Percentiles rank a stretch among this genome's conserved stretches.
Evolutionary conservation across 805 yeast species (phyloP).

Genomic region (Metschnikowia vanudenii): DNA sequence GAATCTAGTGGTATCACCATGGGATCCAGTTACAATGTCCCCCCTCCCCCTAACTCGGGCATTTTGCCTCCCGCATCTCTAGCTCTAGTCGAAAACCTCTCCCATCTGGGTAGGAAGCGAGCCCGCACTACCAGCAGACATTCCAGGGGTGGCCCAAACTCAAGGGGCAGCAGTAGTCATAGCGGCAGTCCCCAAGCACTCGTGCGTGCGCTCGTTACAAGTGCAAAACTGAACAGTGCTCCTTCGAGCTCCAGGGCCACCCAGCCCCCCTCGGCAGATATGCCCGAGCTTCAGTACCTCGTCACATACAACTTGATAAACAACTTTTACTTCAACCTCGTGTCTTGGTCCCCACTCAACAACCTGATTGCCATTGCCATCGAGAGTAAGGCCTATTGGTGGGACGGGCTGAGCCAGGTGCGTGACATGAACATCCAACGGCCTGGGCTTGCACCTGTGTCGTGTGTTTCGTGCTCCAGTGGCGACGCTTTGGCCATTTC

Average conservation of each 20-base stretch:
- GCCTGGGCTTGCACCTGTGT: constrained; percentile 31
- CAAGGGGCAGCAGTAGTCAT: constrained; percentile 1
- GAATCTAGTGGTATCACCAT: no score
- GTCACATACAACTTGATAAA: constrained; percentile 50
- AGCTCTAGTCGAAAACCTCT: not conserved
- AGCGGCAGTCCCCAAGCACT: constrained; percentile 8
- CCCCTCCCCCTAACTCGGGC: no score
- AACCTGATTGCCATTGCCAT: constrained; percentile 65
- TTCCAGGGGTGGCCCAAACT: no score
- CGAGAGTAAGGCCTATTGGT: constrained; percentile 54
- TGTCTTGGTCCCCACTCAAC: constrained; percentile 63
- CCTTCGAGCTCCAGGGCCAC: not conserved
- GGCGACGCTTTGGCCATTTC: constrained; percentile 53
- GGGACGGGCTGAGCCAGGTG: constrained; percentile 49
- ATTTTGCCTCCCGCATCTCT: no score
- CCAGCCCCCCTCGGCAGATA: not conserved
- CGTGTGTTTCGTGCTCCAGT: constrained; percentile 57
- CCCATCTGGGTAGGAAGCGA: not conserved
- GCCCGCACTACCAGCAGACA: constrained; percentile 7
- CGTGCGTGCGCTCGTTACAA: constrained; percentile 1
- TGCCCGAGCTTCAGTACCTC: constrained; percentile 19
- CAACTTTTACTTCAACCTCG: constrained; percentile 74
- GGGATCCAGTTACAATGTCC: no score
- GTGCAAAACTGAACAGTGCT: constrained; percentile 1
- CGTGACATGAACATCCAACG: constrained; percentile 43